Base-by-base conservation (phyloP, 192 early-diverging fungal species). In the Chytriomyces confervae region DNA sequence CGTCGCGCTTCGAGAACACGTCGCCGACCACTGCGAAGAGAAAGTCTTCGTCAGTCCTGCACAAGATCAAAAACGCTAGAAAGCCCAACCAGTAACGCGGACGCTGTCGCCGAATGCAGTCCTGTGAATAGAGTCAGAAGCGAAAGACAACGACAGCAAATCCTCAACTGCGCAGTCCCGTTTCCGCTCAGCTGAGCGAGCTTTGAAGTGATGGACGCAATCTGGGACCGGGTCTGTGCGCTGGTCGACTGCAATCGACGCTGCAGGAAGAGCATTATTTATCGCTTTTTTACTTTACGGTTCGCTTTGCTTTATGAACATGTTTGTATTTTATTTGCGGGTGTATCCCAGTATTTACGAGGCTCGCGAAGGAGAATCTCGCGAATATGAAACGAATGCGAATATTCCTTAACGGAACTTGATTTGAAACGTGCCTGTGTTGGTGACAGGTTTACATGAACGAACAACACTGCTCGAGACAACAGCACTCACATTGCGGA, bases 231-330 rank as follows among this genome's bases (percentile, higher is more conserved):
- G 29, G 29, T 36, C 29, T 36, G 29, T 2, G 29, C 62, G 27
- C 57, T 72, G 57, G 50, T 80, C 69, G 62, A 80, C 69, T 57
- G 76, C 72, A 48, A 80, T 75, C 53, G 79, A 68, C 50, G 71
- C 70, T 79, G 71, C n/a, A 24, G 43, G 24, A 24, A 18, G 53
- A 20, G 20, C 98, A 99, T 23, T 96, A 88, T 62, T 99, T 97
- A 80, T 98, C 97, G 87, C 98, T 98, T 8, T 98, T 91, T 87
- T 97, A 99, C 81, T n/a, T n/a, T n/a, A 92, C 92, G 89, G 91
- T 85, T 99, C 96, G 36, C n/a, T n/a, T n/a, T n/a, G n/a, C n/a
- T n/a, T n/a, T 92, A 36, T 36, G 29, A 36, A 36, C 94, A 36
- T 36, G 29, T 36, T 36, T 36, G 2, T 36, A 36, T 36, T 36